phyloP scores from a whole-genome alignment of 1,284 basidiomycete species.

The Ustilago shanxiensis region DNA sequence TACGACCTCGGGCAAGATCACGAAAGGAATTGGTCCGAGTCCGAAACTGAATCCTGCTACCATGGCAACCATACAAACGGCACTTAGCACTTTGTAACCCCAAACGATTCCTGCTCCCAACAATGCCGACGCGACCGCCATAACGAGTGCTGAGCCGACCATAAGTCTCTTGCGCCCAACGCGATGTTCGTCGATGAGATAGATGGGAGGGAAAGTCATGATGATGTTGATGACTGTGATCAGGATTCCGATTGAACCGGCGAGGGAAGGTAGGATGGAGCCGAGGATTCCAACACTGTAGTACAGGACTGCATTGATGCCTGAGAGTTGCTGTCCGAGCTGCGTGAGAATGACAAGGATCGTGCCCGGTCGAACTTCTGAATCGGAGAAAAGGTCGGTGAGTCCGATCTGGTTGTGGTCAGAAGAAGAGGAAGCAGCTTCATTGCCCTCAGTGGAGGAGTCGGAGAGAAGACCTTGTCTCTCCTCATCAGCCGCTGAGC shows the following conservation, averaged over 20 bases:
- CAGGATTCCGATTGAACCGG: conserved; percentile 56
- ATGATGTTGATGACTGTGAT: conserved; percentile 75
- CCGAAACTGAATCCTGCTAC: conserved; percentile 91
- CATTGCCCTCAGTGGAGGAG: neutral
- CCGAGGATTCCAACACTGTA: conserved; percentile 66
- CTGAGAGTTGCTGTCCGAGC: conserved; percentile 65
- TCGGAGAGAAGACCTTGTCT: conserved; percentile 35
- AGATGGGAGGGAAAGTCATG: conserved; percentile 84
- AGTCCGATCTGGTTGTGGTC: conserved; percentile 17
- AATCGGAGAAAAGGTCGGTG: conserved; percentile 31
- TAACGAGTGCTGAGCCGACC: conserved; percentile 73
- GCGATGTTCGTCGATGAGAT: conserved; percentile 78
- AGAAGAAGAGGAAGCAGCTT: neutral
- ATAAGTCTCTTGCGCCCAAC: conserved; percentile 71
- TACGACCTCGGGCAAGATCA: conserved; percentile 91
- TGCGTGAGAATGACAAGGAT: conserved; percentile 61
- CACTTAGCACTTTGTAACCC: conserved; percentile 74
- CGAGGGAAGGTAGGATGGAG: conserved; percentile 51
- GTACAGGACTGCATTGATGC: conserved; percentile 67
- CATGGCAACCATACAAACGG: conserved; percentile 83
- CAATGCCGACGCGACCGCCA: conserved; percentile 77
- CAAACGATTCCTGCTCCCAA: conserved; percentile 80
- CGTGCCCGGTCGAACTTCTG: conserved; percentile 44
- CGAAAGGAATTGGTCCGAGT: conserved; percentile 90
- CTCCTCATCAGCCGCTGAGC: conserved; percentile 30